Evolutionary conservation across 2,329 filamentous ascomycete species (phyloP), one percentile per base, ranked within the genome.

Genomic region (Colletotrichum spinosum): DNA sequence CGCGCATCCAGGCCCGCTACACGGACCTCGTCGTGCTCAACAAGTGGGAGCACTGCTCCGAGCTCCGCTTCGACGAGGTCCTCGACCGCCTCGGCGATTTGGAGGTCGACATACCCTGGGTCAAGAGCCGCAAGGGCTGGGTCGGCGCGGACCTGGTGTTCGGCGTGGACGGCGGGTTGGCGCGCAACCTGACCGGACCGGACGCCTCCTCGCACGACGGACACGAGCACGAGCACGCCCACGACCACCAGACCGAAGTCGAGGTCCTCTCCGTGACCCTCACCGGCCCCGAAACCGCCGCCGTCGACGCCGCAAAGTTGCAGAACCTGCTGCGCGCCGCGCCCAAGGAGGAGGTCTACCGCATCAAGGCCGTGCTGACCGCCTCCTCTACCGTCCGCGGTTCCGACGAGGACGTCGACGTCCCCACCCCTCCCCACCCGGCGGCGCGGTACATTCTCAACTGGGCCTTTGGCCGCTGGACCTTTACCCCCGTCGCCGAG

Each of bases 381-480:
- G 80, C 85, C 2, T 79, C 82, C 0, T 75, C 80, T 0, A 72
- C 79, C 0, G 81, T 88, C 8, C 69, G 70, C 15, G 83, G 82
- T 71, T 88, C 88, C 1, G 85, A 87, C 60, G 80, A 82, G 33
- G 82, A 85, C 44, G 73, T 72, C 8, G 69, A 76, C 5, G 72
- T 73, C 52, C 71, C 78, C 3, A 69, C 73, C 4, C 69, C 75
- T n/a, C 55, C 75, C 2, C 66, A 71, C 34, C 56, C 69, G 6
- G 60, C 73, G 8, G 75, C 73, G 2, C 84, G 92, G 60, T 97
- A 96, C 75, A 97, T 99, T 49, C 85, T 99, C 65, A 99, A 99
- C 77, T 99, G 96, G 96, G 96, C 96, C 0, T 99, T 99, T 79
- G 94, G 94, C 1, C 86, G 96, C 37, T 99, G 96, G 95, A 97